Evolutionary conservation across 345 rosid genomes (phyloP), one percentile per base, ranked within the genome.

Genomic region (Toxicodendron radicans): DNA sequence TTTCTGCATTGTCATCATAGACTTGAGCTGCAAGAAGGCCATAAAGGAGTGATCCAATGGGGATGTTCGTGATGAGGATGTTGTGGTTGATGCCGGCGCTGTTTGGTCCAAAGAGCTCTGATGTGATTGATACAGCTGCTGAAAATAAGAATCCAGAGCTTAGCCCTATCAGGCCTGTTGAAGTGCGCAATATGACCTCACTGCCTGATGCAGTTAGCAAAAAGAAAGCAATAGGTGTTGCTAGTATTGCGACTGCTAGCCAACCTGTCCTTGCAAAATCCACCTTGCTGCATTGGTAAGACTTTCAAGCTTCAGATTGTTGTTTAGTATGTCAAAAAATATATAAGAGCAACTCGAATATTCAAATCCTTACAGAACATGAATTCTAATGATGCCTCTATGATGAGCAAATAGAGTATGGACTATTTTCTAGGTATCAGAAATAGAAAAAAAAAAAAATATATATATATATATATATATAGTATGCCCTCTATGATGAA

Each of bases 11-110:
- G 21, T 88, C 68, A 58, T 93, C 98, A 64, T 93, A 93, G 10
- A 89, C 81, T 5, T 86, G 51, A 0, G 97, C 98, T 23, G 98
- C 97, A 12, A 93, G 84, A 77, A 81, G 83, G 52, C 97, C 95
- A 6, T 88, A 93, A 30, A 93, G 66, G 60, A 91, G 82, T 0
- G 98, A 93, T 60, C 98, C 97, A n/a, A 93, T 70, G 1, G 97
- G 98, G 70, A 93, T 90, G 85, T 93, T 93, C 73, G 95, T 93
- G 60, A 90, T 90, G 75, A 93, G 93, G 70, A 93, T 88, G 86
- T 93, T 93, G 81, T 91, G 97, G 85, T 93, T 91, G 66, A 93
- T 87, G n/a, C 94, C 86, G 4, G 75, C 87, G 32, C 90, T 93
- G 61, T 89, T 87, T 3, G 90, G 89, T 43, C 98, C 95, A 53